phyloP scores from a whole-genome alignment of 345 rosid genomes.

The Hypericum androsaemum region DNA sequence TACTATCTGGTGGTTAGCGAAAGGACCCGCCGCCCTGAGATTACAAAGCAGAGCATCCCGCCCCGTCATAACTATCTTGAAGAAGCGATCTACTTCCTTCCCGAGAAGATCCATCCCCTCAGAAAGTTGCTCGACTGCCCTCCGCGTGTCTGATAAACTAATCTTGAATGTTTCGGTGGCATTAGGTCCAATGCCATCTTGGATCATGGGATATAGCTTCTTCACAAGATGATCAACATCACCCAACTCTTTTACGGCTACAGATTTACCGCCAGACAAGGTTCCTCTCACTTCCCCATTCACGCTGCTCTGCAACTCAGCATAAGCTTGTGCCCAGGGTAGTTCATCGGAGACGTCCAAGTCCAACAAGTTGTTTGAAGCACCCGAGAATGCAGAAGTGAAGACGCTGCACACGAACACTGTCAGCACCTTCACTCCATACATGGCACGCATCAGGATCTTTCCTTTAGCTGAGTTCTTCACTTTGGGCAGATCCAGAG shows the following conservation, averaged over 20 bases:
- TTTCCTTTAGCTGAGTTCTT: constrained; percentile 83
- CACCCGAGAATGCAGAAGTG: constrained; percentile 66
- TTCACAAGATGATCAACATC: constrained; percentile 46
- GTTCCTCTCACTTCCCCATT: constrained; percentile 43
- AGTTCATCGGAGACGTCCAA: constrained; percentile 39
- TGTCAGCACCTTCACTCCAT: constrained; percentile 76
- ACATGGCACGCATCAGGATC: constrained; percentile 81
- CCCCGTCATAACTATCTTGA: constrained; percentile 60
- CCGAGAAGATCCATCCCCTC: constrained; percentile 57
- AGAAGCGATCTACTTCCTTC: constrained; percentile 67
- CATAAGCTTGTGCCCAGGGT: constrained; percentile 49
- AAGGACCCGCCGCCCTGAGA: constrained; percentile 39
- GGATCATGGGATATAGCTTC: constrained; percentile 54
- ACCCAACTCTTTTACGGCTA: constrained; percentile 52
- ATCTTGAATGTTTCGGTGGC: constrained; percentile 29
- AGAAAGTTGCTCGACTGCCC: constrained; percentile 43
- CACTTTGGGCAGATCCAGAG: constrained; percentile 65
- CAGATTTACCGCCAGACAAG: constrained; percentile 27
- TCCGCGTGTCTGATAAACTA: constrained; percentile 29
- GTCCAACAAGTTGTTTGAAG: constrained; percentile 42
- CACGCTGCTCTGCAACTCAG: constrained; percentile 40
- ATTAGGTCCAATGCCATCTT: constrained; percentile 32
- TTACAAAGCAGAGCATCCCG: constrained; percentile 82
- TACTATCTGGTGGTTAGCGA: constrained; percentile 16
- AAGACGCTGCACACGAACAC: constrained; percentile 63